These are phyloP conservation scores for Otatea glauca DNA, from an alignment of 176 grass and related monocot genomes.

Conservation along the genomic window DNA sequence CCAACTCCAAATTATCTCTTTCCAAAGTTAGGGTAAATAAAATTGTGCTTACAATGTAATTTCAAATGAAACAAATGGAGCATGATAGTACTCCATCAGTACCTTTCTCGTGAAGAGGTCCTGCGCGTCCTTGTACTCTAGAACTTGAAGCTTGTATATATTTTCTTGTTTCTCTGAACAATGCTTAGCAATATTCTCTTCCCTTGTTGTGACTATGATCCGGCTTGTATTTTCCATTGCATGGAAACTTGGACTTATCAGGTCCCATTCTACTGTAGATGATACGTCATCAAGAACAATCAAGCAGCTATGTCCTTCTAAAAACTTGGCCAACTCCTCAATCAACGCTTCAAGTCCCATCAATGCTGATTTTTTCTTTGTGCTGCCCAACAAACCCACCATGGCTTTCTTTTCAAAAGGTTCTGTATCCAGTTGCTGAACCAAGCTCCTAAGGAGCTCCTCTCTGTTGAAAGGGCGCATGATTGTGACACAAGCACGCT, in stretches of 20 bases:
- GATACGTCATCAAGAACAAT: conserved; percentile 37
- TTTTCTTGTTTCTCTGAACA: neutral
- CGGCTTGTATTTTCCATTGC: neutral
- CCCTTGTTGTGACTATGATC: conserved; percentile 43
- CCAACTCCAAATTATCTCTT: no score
- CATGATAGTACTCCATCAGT: no score
- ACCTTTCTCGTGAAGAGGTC: no score
- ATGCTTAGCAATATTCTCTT: neutral
- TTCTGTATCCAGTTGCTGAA: neutral
- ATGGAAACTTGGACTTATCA: neutral
- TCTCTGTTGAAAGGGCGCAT: conserved; percentile 3
- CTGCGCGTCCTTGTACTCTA: no score
- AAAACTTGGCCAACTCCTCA: neutral
- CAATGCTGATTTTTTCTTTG: neutral
- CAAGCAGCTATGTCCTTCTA: neutral
- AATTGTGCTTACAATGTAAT: no score
- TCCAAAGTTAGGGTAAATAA: no score
- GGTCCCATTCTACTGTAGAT: neutral
- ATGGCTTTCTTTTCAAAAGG: neutral
- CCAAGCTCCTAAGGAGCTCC: conserved; percentile 14
- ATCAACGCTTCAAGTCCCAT: neutral
- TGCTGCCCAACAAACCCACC: neutral
- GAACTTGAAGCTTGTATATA: neutral
- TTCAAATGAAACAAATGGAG: no score
- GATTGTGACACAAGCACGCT: conserved; percentile 34